phyloP scores from a whole-genome alignment of 2,329 filamentous ascomycete genomes.

The Alternaria incomplexa region DNA sequence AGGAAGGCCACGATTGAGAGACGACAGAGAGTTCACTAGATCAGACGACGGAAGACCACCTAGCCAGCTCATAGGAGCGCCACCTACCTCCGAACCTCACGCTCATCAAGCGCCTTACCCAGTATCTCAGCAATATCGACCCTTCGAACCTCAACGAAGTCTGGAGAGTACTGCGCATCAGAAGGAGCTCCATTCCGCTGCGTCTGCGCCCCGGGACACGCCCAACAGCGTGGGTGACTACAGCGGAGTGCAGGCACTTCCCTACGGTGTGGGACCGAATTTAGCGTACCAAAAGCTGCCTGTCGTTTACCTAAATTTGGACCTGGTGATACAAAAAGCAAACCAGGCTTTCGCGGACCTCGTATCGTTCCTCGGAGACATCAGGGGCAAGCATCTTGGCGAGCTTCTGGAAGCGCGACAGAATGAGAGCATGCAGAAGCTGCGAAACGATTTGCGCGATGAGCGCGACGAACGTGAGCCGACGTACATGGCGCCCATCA shows the following conservation, averaged over 20 bases:
- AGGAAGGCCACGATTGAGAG: slow-evolving; percentile 76
- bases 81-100: slow-evolving; percentile 28
- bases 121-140: slow-evolving; percentile 27
- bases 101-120: slow-evolving; percentile 29
- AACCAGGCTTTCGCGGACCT: slow-evolving; percentile 54
- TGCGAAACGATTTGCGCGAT: slow-evolving; percentile 54
- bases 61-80: slow-evolving; percentile 32
- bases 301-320: slow-evolving; percentile 55
- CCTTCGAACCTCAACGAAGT: slow-evolving; percentile 31
- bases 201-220: slow-evolving; percentile 21
- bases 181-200: slow-evolving; percentile 20
- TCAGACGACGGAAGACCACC: slow-evolving; percentile 37
- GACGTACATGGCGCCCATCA: slow-evolving; percentile 58
- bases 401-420: slow-evolving; percentile 54
- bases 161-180: slow-evolving; percentile 24
- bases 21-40: slow-evolving; percentile 53
- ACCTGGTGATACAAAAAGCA: slow-evolving; percentile 55
- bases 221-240: slow-evolving; percentile 24
- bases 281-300: slow-evolving; percentile 38
- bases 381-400: slow-evolving; percentile 49
- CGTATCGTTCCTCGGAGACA: slow-evolving; percentile 47
- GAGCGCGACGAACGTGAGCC: slow-evolving; percentile 57
- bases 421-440: slow-evolving; percentile 50
- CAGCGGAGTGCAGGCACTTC: slow-evolving; percentile 18
- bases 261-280: slow-evolving; percentile 33